Evolutionary conservation across 805 yeast species (phyloP), one percentile per base, ranked within the genome.

Genomic region (Priceomyces carsonii): DNA sequence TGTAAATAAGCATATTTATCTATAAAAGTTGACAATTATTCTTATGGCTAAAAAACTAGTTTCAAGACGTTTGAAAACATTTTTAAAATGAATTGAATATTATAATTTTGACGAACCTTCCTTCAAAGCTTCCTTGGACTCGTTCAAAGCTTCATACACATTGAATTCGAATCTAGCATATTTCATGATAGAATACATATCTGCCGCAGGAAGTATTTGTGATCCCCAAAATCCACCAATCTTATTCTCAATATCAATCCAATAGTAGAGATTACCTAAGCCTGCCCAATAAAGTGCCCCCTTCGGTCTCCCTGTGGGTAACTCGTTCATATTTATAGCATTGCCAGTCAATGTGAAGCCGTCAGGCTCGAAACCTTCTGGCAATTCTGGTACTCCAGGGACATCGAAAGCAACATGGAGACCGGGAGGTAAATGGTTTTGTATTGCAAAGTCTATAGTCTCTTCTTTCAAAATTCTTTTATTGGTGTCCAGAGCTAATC

Each of bases 241-340:
- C 16, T 49, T 51, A 30, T 63, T 66, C 19, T 66, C 48, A 32
- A 56, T 39, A 38, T 68, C 73, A 13, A 68, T 48, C 71, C 72
- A 68, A 40, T 50, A 68, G 46, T 43, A 63, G 28, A 64, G 53
- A 40, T 63, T 67, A 19, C 63, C 71, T 24, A 64, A 42, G 0
- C 73, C 73, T 18, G 61, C 48, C 73, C 73, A 68, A 39, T 56
- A 63, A 9, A 66, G 33, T 1, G 64, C 45, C 0, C 66, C 62
- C 8, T 41, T 40, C 5, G 69, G 63, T 39, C 72, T 47, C 3
- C 72, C 72, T 1, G 64, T 59, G 1, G 55, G 51, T 13, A 57
- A 38, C 3, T 43, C 44, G 21, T 53, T 50, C 17, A 33, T 48
- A 13, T 47, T 47, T 33, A 45, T 43, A 1, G 61, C 71, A 50